Base-by-base conservation (phyloP, 345 rosid genomes). In the Chamaenerion angustifolium region DNA sequence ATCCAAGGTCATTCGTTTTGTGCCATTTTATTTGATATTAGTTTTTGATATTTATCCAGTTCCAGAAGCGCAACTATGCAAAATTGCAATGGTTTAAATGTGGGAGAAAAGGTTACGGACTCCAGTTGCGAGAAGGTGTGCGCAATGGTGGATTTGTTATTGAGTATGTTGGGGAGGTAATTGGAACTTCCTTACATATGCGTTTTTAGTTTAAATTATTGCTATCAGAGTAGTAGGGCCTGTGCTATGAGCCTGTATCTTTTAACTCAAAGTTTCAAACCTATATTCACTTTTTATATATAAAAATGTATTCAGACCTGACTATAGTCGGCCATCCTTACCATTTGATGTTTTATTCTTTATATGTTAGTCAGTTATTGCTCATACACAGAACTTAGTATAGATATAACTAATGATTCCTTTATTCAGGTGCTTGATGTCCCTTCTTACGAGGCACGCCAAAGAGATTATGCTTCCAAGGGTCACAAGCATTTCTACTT, bases 141-240 rank as follows among this genome's bases (percentile, higher is more conserved):
- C 62, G 70, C 10, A 76, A 66, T 54, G 96, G 98, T 42, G 69
- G 79, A 27, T 92, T 92, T 71, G 89, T 92, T 59, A 82, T 82
- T 68, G 98, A 92, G 73, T 92, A 92, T 54, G 88, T 92, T 55
- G 98, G 98, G 64, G 98, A 92, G 98, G 98, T 92, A 77, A 65
- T 53, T 16, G 15, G 16, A 15, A 43, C 35, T 19, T 43, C 14
- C 47, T 31, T 31, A 31, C 37, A 31, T 31, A 31, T 31, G 6
- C 5, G 37, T 31, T 31, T 31, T 31, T 31, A 31, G 37, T 3
- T 31, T 31, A 7, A 1, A 31, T 31, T 31, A 4, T 8, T 31
- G 37, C 37, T 31, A 31, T 31, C 37, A 31, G 37, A 31, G 37
- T 31, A 7, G 37, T 31, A 21, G 25, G 25, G 37, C 37, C 37